Evolutionary conservation across 208 protist genomes (phyloP), one percentile per base, ranked within the genome.

Genomic region (Leishmania guyanensis): DNA sequence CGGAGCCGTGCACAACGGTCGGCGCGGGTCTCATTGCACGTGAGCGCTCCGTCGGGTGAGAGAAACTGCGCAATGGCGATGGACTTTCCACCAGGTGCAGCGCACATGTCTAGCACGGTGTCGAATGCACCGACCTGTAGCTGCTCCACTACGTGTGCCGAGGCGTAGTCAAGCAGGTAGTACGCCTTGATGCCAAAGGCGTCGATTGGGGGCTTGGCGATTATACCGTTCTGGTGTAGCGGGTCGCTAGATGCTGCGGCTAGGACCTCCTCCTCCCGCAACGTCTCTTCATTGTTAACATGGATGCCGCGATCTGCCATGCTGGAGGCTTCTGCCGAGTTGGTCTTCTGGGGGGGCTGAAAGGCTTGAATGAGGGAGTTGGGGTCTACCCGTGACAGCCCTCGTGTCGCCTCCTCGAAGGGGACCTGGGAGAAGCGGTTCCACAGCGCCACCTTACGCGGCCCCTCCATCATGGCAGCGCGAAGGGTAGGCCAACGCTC

Each of bases 151-250:
- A 94, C 75, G 33, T 96, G 70, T 36, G 88, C 77, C 29, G 93
- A 94, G 76, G 90, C 91, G 84, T 93, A 95, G 77, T 98, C 93
- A 36, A 97, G 65, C 16, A 96, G 46, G 77, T 96, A 96, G 88
- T 97, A 95, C 53, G 86, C 93, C 75, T 86, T 87, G 1, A 92
- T 83, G 26, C 86, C 84, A 68, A 96, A 93, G n/a, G 89, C 90
- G 62, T 96, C 88, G 56, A 90, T 76, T 0, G 85, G 85, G 4
- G 89, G 88, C 75, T 90, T 88, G 53, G 79, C 84, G 53, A 93
- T 78, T 58, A 76, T 51, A 56, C 46, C 71, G 53, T 80, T 53
- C 65, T 60, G 39, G 71, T 81, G 77, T 12, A 36, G 72, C 17
- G 17, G 51, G 0, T 43, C 43, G 50, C 22, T 56, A 10, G 77